A percentile compares a stretch with the other conserved stretches of the same genome.
Evolutionary conservation across 352 stramenopile genomes (phyloP).

Genomic region (Aphanomyces euteiches): DNA sequence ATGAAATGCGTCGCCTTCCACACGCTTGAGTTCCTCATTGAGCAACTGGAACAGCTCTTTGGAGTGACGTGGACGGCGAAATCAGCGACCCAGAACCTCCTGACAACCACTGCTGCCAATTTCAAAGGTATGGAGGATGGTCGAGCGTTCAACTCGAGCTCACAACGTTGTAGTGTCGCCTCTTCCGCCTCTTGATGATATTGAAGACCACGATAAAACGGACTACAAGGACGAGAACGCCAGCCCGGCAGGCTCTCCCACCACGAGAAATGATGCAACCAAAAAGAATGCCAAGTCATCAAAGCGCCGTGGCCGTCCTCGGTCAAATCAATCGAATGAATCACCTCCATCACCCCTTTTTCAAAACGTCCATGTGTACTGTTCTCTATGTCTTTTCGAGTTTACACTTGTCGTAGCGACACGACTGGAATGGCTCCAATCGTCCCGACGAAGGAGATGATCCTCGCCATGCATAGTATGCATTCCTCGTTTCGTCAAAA

Average conservation of each 20-base stretch:
- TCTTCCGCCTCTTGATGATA: background rate
- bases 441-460: constrained; percentile 17
- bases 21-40: constrained; percentile 20
- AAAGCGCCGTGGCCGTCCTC: too few species aligned
- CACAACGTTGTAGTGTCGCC: background rate
- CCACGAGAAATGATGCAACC: too few species aligned
- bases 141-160: background rate
- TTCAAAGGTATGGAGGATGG: background rate
- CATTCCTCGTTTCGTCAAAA: constrained; percentile 14
- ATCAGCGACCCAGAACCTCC: constrained; percentile 1
- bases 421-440: constrained; percentile 1
- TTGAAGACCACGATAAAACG: background rate
- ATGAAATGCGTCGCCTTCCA: constrained; percentile 1
- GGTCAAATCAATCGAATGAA: too few species aligned
- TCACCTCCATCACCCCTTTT: background rate
- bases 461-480: constrained; percentile 28
- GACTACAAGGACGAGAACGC: background rate
- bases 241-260: too few species aligned
- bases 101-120: background rate
- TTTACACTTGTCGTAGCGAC: background rate
- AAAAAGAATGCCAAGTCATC: too few species aligned
- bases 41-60: constrained; percentile 15
- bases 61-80: background rate
- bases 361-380: background rate
- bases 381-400: background rate